phyloP scores from a whole-genome alignment of 345 rosid species.

The Aquilaria yunnanensis region DNA sequence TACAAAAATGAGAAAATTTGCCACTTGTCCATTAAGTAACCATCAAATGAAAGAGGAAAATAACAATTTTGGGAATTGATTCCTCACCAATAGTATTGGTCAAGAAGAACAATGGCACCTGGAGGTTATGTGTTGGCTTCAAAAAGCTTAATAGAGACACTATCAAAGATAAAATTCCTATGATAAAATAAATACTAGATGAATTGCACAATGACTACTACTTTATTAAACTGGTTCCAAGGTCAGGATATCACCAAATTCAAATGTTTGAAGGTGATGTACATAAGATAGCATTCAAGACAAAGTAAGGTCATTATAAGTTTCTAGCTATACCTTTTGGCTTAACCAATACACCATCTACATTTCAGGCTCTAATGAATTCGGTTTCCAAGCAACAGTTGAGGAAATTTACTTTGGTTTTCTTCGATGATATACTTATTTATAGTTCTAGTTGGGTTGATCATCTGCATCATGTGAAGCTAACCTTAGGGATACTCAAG shows the following conservation, averaged over 20 bases:
- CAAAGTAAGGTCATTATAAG: not conserved
- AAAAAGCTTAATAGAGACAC: not conserved
- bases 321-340: not conserved
- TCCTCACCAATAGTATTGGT: not conserved
- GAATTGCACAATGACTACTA: not conserved
- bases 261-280: not conserved
- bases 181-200: slow-evolving; percentile 1
- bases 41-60: too few species aligned
- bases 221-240: slow-evolving; percentile 1
- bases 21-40: too few species aligned
- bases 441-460: not conserved
- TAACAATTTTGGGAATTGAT: too few species aligned
- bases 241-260: not conserved
- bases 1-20: too few species aligned
- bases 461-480: not conserved
- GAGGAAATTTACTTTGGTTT: not conserved
- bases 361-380: not conserved
- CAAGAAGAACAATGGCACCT: slow-evolving; percentile 6
- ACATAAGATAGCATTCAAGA: not conserved
- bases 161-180: slow-evolving; percentile 4
- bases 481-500: not conserved
- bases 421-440: not conserved
- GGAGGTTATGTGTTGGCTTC: slow-evolving; percentile 2
- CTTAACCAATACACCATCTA: not conserved
- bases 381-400: not conserved